Percentiles rank a stretch among this genome's conserved stretches.
phyloP scores from a whole-genome alignment of 2,329 filamentous ascomycete species.

The Didymella exigua region DNA sequence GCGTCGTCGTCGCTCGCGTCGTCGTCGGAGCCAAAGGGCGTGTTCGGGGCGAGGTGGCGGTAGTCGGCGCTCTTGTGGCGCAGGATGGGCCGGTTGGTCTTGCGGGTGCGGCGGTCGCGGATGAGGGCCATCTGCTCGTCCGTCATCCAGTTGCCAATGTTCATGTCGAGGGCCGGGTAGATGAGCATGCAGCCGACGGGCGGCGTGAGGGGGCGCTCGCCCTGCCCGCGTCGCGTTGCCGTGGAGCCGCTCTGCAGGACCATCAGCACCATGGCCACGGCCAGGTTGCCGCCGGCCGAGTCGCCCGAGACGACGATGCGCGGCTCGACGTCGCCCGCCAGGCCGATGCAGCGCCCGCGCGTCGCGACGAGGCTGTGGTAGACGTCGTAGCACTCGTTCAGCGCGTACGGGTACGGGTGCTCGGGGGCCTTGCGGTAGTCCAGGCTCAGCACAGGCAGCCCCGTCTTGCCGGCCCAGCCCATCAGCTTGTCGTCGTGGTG shows the following conservation, averaged over 20 bases:
- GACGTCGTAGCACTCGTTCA: constrained; percentile 87
- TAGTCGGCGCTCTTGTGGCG: constrained; percentile 89
- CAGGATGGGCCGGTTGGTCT: constrained; percentile 78
- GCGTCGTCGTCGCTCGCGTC: constrained; percentile 59
- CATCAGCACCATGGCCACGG: constrained; percentile 84
- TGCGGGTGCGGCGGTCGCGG: constrained; percentile 76
- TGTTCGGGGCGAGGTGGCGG: constrained; percentile 77
- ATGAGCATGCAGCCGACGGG: constrained; percentile 84
- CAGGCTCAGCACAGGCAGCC: constrained; percentile 85
- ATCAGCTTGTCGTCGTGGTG: constrained; percentile 93
- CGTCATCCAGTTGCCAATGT: constrained; percentile 98
- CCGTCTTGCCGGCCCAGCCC: constrained; percentile 87
- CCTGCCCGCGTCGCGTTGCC: constrained; percentile 61
- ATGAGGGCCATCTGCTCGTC: constrained; percentile 97
- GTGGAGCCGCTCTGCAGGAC: constrained; percentile 75
- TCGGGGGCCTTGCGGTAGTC: constrained; percentile 91
- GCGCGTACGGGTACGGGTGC: constrained; percentile 80
- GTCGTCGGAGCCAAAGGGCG: constrained; percentile 80
- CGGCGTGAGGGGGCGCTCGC: constrained; percentile 66
- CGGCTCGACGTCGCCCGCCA: constrained; percentile 69
- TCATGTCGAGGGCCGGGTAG: constrained; percentile 93
- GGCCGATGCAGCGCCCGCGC: constrained; percentile 74
- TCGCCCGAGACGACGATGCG: constrained; percentile 77
- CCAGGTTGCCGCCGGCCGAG: constrained; percentile 82
- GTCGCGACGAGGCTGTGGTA: constrained; percentile 76